These are phyloP conservation scores for Aspergillus caelatus DNA, from an alignment of 2,329 filamentous ascomycete species.

Conservation along the genomic window DNA sequence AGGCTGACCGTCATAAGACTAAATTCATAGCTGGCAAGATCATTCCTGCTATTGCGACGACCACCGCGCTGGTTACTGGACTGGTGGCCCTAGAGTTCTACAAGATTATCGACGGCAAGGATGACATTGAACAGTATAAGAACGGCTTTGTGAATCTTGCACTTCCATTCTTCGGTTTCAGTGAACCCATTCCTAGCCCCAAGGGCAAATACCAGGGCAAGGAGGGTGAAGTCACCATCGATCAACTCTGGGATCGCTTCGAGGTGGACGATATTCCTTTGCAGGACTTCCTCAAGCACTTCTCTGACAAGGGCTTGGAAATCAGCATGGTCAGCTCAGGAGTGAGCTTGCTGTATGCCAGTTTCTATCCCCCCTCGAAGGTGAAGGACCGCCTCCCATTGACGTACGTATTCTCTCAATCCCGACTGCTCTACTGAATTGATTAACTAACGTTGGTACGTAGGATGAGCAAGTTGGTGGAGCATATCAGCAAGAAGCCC, in stretches of 20 bases:
- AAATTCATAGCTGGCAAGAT: slow-evolving; percentile 99
- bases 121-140: slow-evolving; percentile 98
- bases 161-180: slow-evolving; percentile 97
- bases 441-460: slow-evolving; percentile 30
- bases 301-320: slow-evolving; percentile 76
- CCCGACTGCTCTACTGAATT: not conserved
- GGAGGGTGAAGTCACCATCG: slow-evolving; percentile 75
- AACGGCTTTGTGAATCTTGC: slow-evolving; percentile 98
- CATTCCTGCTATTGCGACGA: slow-evolving; percentile 96
- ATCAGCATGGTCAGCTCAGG: slow-evolving; percentile 97
- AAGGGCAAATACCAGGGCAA: slow-evolving; percentile 88
- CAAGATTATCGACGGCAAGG: slow-evolving; percentile 96
- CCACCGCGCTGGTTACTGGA: slow-evolving; percentile 91
- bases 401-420: slow-evolving; percentile 54
- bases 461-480: slow-evolving; percentile 85
- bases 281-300: slow-evolving; percentile 78
- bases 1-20: slow-evolving; percentile 93
- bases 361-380: slow-evolving; percentile 83
- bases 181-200: slow-evolving; percentile 89
- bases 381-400: slow-evolving; percentile 79
- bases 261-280: slow-evolving; percentile 86
- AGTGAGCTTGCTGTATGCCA: slow-evolving; percentile 89
- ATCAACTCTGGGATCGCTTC: slow-evolving; percentile 98
- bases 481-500: slow-evolving; percentile 86
- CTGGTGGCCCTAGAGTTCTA: slow-evolving; percentile 90